Percentiles rank a stretch among this genome's conserved stretches.
phyloP scores from a whole-genome alignment of 495 filamentous ascomycete species.

The Neurospora tetraspora region DNA sequence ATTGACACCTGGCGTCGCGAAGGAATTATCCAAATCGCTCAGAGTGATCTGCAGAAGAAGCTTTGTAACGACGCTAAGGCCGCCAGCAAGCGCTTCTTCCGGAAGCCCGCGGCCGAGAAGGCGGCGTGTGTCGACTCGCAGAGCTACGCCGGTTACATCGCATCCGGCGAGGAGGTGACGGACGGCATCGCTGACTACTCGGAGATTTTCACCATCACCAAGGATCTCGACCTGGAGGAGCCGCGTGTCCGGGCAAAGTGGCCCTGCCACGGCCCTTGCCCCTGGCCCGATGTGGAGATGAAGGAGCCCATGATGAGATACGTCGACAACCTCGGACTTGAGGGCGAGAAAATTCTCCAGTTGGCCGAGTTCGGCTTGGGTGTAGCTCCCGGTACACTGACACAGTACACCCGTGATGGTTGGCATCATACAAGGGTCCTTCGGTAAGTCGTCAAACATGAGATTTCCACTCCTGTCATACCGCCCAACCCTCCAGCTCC shows the following conservation, averaged over 20 bases:
- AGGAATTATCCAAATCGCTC: conserved; percentile 35
- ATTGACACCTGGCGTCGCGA: conserved; percentile 30
- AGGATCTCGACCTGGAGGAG: conserved; percentile 28
- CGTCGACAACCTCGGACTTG: conserved; percentile 19
- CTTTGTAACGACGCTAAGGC: conserved; percentile 19
- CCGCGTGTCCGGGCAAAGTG: conserved; percentile 27
- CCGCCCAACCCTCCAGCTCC: neutral
- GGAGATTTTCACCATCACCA: conserved; percentile 39
- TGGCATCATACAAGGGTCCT: conserved; percentile 39
- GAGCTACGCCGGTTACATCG: conserved; percentile 38
- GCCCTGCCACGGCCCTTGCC: conserved; percentile 38
- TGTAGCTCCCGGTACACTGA: conserved; percentile 18
- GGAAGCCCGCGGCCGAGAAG: conserved; percentile 21
- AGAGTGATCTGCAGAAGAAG: conserved; percentile 15
- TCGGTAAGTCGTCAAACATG: conserved; percentile 12
- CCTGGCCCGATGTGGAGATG: conserved; percentile 32
- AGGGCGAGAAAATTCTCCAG: conserved; percentile 30
- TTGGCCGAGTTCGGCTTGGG: conserved; percentile 29
- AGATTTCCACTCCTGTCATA: neutral
- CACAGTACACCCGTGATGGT: conserved; percentile 29
- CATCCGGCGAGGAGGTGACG: conserved; percentile 39
- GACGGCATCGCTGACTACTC: conserved; percentile 37
- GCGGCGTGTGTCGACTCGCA: conserved; percentile 32
- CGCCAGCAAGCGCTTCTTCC: conserved; percentile 30
- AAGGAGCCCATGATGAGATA: conserved; percentile 22